Percentiles rank a stretch among this genome's conserved stretches.
These are phyloP conservation scores for Sclerotinia glacialis DNA, from an alignment of 2,329 filamentous ascomycete species.

Conservation along the genomic window DNA sequence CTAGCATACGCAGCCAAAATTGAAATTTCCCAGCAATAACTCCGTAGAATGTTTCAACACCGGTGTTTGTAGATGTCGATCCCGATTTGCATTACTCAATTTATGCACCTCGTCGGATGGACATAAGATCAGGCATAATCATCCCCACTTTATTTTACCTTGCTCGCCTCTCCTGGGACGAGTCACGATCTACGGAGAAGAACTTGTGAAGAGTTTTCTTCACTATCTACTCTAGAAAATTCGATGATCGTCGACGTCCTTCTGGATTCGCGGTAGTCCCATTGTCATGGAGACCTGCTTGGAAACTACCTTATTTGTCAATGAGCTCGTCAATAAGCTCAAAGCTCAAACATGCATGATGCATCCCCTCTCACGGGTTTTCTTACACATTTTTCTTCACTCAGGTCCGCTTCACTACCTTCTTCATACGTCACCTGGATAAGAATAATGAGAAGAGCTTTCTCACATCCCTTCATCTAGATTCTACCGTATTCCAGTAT, in stretches of 20 bases:
- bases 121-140: neutral
- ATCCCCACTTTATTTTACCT: neutral
- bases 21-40: neutral
- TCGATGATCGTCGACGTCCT: neutral
- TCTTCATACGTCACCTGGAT: neutral
- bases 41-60: neutral
- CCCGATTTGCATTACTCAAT: neutral
- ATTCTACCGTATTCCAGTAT: neutral
- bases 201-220: neutral
- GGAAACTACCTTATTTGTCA: neutral
- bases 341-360: too few species aligned
- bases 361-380: neutral
- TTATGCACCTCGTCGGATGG: neutral
- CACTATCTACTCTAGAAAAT: neutral
- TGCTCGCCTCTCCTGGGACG: neutral
- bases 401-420: slow-evolving; percentile 2
- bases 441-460: neutral
- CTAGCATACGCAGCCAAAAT: neutral
- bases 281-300: neutral
- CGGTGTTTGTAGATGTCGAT: slow-evolving; percentile 1
- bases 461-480: slow-evolving; percentile 1
- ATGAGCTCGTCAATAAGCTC: neutral
- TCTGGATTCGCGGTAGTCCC: neutral
- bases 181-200: neutral
- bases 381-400: neutral